Conservation (phyloP, 805 yeast genomes). For the Lipomyces sp. region DNA sequence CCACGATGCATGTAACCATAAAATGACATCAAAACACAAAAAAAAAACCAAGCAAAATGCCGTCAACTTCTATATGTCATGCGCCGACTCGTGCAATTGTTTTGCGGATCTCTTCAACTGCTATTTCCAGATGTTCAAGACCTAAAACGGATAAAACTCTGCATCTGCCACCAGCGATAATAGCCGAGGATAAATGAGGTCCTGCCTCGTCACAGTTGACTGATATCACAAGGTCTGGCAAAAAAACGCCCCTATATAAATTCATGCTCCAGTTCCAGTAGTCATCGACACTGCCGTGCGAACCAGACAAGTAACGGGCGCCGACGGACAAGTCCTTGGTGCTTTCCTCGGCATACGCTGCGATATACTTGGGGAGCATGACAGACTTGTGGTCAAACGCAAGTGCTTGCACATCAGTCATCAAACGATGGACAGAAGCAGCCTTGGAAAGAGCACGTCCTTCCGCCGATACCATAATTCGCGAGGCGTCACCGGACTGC, state of each 20-base stretch:
- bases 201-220: neutral
- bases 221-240: conserved; percentile 19
- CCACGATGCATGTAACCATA: no score
- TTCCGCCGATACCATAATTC: conserved; percentile 1
- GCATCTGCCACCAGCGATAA: conserved; percentile 5
- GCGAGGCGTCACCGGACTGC: neutral
- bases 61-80: no score
- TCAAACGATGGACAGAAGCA: conserved; percentile 7
- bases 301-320: neutral
- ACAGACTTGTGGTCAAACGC: conserved; percentile 13
- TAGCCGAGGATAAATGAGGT: neutral
- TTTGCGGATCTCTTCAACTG: conserved; percentile 12
- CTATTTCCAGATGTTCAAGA: conserved; percentile 10
- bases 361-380: conserved; percentile 10
- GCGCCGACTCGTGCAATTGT: conserved; percentile 3
- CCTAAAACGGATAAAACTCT: no score
- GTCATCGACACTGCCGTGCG: neutral
- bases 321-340: neutral
- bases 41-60: no score
- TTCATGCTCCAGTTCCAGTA: conserved; percentile 20
- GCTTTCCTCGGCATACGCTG: conserved; percentile 7
- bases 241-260: conserved; percentile 17
- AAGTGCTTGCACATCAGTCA: conserved; percentile 4
- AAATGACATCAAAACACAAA: no score
- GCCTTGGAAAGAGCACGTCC: conserved; percentile 12